Conservation (phyloP, 768 basidiomycete species). For the Suillus clintonianus region DNA sequence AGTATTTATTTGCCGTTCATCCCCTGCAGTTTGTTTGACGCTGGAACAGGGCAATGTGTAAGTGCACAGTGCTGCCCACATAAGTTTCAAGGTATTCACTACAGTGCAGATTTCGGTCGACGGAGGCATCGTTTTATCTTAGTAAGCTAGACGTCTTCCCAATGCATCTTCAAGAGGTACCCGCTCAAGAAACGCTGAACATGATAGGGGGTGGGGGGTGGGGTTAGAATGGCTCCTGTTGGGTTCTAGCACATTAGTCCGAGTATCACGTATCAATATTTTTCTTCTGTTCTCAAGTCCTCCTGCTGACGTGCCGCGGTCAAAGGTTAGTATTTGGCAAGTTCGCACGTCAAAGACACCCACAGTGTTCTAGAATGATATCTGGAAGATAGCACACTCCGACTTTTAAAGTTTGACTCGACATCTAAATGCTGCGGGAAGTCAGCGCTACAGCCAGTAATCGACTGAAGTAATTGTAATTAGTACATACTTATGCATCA, state of each 20-base stretch:
- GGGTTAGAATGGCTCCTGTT: not conserved
- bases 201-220: not conserved
- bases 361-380: not conserved
- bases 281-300: not conserved
- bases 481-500: not conserved
- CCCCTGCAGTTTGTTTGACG: not conserved
- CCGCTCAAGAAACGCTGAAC: not conserved
- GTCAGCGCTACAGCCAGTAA: not conserved
- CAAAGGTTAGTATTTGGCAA: not conserved
- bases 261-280: not conserved
- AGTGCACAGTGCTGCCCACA: slow-evolving; percentile 1
- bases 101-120: not conserved
- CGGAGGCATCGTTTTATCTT: slow-evolving; percentile 2
- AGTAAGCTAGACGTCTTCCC: not conserved
- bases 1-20: not conserved
- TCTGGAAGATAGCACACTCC: not conserved
- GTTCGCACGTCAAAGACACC: not conserved
- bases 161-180: not conserved
- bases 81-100: not conserved
- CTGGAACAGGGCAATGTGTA: slow-evolving; percentile 14
- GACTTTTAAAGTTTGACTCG: not conserved
- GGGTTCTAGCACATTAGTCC: not conserved
- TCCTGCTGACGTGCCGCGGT: not conserved
- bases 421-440: not conserved
- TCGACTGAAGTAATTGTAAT: not conserved